Evolutionary conservation across 106 monocot genomes (phyloP).

Genomic region (Xerophyta viscosa): DNA sequence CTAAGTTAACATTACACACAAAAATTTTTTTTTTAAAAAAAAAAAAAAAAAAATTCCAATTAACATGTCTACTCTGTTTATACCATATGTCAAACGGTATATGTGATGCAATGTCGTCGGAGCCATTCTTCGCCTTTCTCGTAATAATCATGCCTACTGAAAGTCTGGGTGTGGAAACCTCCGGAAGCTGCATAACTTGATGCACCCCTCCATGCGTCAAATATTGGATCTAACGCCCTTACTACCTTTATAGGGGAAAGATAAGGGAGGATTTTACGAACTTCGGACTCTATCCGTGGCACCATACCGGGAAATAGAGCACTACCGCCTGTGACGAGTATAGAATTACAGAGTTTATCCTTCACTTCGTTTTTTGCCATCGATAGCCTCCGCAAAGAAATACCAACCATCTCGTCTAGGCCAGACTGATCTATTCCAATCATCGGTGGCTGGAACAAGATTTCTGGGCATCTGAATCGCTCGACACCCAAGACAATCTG

Average conservation of each 20-base stretch:
- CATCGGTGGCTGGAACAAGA: conserved; percentile 82
- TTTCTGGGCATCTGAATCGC: conserved; percentile 81
- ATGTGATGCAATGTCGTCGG: conserved; percentile 45
- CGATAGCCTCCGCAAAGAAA: conserved; percentile 52
- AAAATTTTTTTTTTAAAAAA: too few species aligned
- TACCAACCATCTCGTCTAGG: conserved; percentile 71
- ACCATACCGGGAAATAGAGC: conserved; percentile 62
- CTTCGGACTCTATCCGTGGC: conserved; percentile 58
- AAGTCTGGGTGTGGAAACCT: conserved; percentile 49
- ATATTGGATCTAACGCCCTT: conserved; percentile 49
- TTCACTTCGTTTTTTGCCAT: conserved; percentile 18
- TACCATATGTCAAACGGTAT: conserved; percentile 29
- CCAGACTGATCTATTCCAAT: conserved; percentile 83
- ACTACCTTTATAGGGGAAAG: conserved; percentile 61
- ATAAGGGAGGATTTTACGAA: conserved; percentile 56
- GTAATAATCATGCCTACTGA: conserved; percentile 74
- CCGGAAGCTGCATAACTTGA: conserved; percentile 43
- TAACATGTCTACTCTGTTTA: neutral
- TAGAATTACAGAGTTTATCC: conserved; percentile 51
- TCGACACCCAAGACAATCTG: conserved; percentile 62
- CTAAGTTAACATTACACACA: too few species aligned
- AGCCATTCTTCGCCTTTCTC: conserved; percentile 78
- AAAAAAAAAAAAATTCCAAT: too few species aligned
- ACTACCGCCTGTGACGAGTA: conserved; percentile 79
- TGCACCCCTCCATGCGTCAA: conserved; percentile 96